Base-by-base conservation (phyloP, 257 asterid genomes). In the Nyctanthes arbortristis region DNA sequence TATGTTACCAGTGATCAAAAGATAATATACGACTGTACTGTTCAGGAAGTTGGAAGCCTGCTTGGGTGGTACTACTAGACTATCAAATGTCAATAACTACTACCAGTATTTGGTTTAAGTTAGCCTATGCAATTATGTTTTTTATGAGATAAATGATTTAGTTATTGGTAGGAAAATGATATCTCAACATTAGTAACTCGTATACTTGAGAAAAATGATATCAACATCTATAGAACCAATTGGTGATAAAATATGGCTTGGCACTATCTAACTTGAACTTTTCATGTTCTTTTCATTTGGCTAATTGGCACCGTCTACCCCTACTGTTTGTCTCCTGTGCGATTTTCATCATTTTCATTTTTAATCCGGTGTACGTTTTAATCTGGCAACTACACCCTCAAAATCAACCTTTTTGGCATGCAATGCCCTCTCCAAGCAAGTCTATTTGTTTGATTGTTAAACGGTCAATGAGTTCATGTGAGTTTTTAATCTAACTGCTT, bases 51-150 rank as follows among this genome's bases (percentile, higher is more conserved):
- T 18, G 43, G 59, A 69, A 49, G 35, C 68, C 47, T 47, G 22
- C 39, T 31, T 62, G 29, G 30, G 63, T 33, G 66, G 49, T 65
- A 45, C 43, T 40, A n/a, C n/a, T n/a, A n/a, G n/a, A n/a, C n/a
- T n/a, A n/a, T n/a, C n/a, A n/a, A n/a, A n/a, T n/a, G 3, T 32
- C 35, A 29, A 30, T 33, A 29, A 32, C 60, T 49, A 32, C 27
- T 36, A 14, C 7, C 61, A 34, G 5, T 34, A 31, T 30, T 70
- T 57, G 66, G 45, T 75, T 65, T 71, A 37, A 56, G 31, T 67
- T n/a, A n/a, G 52, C 31, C 37, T 62, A 32, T 55, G 71, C 34
- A 34, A 62, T 29, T 28, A 55, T 39, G 36, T 16, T 10, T 47
- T 30, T 33, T 30, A 62, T 28, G n/a, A 69, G n/a, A 43, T 24